These are phyloP conservation scores for Solanum piurae DNA, from an alignment of 257 asterid genomes.

Conservation along the genomic window DNA sequence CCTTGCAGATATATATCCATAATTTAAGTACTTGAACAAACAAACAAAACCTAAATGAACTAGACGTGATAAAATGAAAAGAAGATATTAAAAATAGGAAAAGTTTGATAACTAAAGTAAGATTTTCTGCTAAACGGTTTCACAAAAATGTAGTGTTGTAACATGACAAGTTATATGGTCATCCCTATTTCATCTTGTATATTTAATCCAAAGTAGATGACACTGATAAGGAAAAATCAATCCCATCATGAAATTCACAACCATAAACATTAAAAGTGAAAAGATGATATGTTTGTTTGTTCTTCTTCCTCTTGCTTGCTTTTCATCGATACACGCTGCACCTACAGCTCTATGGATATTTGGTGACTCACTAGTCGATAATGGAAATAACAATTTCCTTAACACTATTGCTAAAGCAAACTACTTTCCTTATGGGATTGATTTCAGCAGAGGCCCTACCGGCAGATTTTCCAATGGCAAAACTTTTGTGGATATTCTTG, in stretches of 20 bases:
- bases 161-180: background rate
- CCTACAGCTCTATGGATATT: constrained; percentile 59
- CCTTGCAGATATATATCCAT: background rate
- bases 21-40: background rate
- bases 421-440: constrained; percentile 78
- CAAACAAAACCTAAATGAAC: background rate
- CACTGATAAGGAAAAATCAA: background rate
- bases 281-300: background rate
- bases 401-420: constrained; percentile 71
- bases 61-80: background rate
- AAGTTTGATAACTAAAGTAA: background rate
- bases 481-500: constrained; percentile 56
- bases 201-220: background rate
- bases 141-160: background rate
- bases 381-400: constrained; percentile 80
- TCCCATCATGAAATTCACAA: background rate
- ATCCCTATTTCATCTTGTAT: background rate
- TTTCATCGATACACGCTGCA: background rate
- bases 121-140: background rate
- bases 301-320: background rate
- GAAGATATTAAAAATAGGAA: background rate
- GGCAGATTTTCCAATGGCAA: constrained; percentile 83
- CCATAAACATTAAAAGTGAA: background rate
- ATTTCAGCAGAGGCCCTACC: constrained; percentile 38
- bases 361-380: constrained; percentile 81